Base-by-base conservation (phyloP, 192 early-diverging fungal species). In the Pilaira anomala region DNA sequence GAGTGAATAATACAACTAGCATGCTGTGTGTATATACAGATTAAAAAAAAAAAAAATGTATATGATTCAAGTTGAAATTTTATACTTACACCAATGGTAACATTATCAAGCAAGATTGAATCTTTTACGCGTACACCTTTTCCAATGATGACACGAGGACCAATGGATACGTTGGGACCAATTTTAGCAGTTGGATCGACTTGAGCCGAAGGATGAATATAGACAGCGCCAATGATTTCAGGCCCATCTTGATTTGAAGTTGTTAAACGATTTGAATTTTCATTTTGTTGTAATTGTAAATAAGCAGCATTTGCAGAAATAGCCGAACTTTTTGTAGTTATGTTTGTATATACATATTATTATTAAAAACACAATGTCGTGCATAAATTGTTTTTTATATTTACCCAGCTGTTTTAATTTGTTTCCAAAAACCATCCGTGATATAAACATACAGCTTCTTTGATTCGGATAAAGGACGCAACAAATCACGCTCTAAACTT, bases 111-210 rank as follows among this genome's bases (percentile, higher is more conserved):
- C 16, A 99, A 79, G 69, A 99, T 93, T 33, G 95, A 78, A 79
- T 97, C 90, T 70, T 89, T 86, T 63, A 99, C 85, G 65, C 97
- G 93, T 12, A 92, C 93, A 49, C 97, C 97, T 56, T 92, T 90
- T 57, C 91, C 94, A 48, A 99, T 83, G 26, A 85, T 72, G 3
- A 82, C 93, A 61, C 94, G 93, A 21, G 93, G 91, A 24, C 94
- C 94, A 65, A 99, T 91, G 19, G 90, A 91, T 19, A 95, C 95
- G 74, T 99, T 97, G 56, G 97, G 97, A 21, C 97, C 97, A 63
- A 98, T 85, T 77, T 88, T 93, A 22, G 95, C 93, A 25, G 87
- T 88, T 30, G 95, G 92, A 80, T 99, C 91, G 36, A 99, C 73
- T 54, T 90, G 82, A 19, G 95, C 95, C n/a, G 90, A 90, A 7